phyloP scores from a whole-genome alignment of 768 basidiomycete species.

The Collybia sordida region DNA sequence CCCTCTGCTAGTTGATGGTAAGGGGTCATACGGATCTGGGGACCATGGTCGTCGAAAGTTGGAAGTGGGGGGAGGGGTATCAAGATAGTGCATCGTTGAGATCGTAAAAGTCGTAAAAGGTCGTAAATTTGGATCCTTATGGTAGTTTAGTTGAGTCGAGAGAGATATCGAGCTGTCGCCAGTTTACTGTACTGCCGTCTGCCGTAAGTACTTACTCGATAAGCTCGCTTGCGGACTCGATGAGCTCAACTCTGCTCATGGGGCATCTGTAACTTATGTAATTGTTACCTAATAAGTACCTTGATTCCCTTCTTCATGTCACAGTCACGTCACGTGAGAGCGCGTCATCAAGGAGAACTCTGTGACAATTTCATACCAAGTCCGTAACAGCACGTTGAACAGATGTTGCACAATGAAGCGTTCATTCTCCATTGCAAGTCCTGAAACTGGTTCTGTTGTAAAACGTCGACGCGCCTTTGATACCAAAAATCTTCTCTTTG shows the following conservation, averaged over 20 bases:
- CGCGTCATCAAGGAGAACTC: too few species aligned
- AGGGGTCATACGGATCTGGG: conserved; percentile 52
- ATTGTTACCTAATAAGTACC: too few species aligned
- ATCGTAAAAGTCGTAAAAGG: conserved; percentile 12
- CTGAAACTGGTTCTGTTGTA: not conserved
- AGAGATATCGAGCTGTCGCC: not conserved
- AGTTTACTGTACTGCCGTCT: too few species aligned
- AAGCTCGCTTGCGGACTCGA: conserved; percentile 2
- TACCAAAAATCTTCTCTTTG: not conserved
- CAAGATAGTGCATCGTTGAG: conserved; percentile 42
- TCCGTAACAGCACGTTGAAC: conserved; percentile 15
- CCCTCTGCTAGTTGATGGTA: conserved; percentile 25
- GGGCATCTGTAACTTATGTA: too few species aligned
- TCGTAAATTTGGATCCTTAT: conserved; percentile 8
- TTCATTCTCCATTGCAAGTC: not conserved
- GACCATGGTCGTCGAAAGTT: conserved; percentile 68
- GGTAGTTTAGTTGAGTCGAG: too few species aligned
- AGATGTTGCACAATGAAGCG: not conserved
- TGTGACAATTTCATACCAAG: too few species aligned
- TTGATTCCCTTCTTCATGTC: too few species aligned
- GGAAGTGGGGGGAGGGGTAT: conserved; percentile 42
- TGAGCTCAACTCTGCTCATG: not conserved
- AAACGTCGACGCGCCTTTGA: not conserved
- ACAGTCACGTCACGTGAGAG: too few species aligned
- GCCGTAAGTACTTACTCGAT: too few species aligned